phyloP scores from a whole-genome alignment of 2,329 filamentous ascomycete species.

The Aureobasidium sp. region DNA sequence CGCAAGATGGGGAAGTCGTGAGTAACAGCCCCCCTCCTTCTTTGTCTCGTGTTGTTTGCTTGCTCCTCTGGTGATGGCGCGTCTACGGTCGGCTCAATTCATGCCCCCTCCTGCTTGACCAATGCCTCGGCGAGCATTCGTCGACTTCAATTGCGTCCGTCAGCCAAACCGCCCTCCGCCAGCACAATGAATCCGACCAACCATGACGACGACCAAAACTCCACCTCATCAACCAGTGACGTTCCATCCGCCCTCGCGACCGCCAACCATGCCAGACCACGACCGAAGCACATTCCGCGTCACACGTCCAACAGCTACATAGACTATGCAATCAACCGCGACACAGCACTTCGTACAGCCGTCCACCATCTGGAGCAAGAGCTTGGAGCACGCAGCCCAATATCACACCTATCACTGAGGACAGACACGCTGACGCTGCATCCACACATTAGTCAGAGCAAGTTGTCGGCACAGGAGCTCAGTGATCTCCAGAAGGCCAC shows the following conservation, averaged over 20 bases:
- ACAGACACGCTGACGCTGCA: constrained; percentile 25
- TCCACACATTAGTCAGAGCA: constrained; percentile 68
- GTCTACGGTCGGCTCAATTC: background rate
- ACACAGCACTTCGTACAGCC: constrained; percentile 26
- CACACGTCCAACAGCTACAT: constrained; percentile 24
- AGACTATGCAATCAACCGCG: constrained; percentile 26
- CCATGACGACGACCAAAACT: background rate
- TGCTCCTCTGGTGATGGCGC: background rate
- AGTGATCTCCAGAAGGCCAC: constrained; percentile 92
- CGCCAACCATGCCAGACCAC: constrained; percentile 26
- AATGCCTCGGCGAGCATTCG: background rate
- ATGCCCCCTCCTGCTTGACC: background rate
- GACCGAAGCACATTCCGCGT: constrained; percentile 28
- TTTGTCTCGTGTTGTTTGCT: constrained; percentile 5
- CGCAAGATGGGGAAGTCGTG: constrained; percentile 15
- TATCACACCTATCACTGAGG: constrained; percentile 22
- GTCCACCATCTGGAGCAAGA: constrained; percentile 26
- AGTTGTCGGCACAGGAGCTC: constrained; percentile 94
- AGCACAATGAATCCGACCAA: constrained; percentile 1
- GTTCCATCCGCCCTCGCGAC: background rate
- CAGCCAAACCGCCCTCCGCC: background rate
- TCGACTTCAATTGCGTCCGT: background rate
- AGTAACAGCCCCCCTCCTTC: constrained; percentile 8
- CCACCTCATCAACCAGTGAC: background rate
- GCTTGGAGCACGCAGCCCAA: constrained; percentile 23